A percentile compares a stretch with the other conserved stretches of the same genome.
These are phyloP conservation scores for Solanum sitiens DNA, from an alignment of 257 asterid genomes.

Conservation along the genomic window DNA sequence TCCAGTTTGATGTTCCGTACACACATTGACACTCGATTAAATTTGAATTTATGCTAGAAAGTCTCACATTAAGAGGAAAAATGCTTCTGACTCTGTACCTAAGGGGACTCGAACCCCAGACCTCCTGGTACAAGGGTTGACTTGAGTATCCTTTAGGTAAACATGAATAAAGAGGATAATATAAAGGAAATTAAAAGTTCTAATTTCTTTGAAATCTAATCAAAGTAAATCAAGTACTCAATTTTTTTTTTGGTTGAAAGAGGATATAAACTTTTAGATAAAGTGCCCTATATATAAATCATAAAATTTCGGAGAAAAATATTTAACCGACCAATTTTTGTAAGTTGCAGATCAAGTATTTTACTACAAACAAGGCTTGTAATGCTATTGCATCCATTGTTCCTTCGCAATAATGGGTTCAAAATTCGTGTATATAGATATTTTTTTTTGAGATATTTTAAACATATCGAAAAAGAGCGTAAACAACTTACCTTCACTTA, in stretches of 20 bases:
- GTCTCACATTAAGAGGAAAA: too few species aligned
- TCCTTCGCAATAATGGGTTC: not conserved
- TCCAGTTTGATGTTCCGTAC: rapidly evolving
- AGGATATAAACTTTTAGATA: not conserved
- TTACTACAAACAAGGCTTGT: too few species aligned
- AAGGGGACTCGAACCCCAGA: too few species aligned
- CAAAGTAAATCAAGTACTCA: not conserved
- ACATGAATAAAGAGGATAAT: not conserved
- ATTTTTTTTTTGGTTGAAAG: not conserved
- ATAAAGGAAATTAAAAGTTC: not conserved
- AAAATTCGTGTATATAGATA: not conserved
- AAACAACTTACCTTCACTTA: not conserved
- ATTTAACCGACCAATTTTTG: not conserved
- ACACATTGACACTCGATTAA: too few species aligned
- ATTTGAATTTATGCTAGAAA: rapidly evolving
- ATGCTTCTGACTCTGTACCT: too few species aligned
- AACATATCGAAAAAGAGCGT: not conserved
- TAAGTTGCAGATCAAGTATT: not conserved
- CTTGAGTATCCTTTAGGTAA: not conserved
- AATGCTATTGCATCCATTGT: not conserved
- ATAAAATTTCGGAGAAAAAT: not conserved
- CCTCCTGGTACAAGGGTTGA: too few species aligned
- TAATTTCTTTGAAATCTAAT: too few species aligned
- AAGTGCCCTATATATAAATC: not conserved
- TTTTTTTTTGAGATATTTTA: not conserved